Evolutionary conservation across 805 yeast species (phyloP).

Genomic region (Wickerhamomyces alni): DNA sequence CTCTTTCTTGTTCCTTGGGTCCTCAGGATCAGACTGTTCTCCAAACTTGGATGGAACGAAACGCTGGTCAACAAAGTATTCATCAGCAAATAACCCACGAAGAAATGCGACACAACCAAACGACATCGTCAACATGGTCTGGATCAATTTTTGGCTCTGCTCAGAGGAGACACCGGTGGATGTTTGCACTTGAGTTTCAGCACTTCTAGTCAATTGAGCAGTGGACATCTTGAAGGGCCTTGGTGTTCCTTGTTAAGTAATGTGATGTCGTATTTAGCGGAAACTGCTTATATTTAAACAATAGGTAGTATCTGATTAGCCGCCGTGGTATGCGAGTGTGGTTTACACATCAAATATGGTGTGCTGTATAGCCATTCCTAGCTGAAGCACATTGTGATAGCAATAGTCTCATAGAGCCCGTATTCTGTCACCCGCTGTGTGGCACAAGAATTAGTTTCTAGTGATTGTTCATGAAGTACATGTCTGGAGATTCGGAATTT

Average conservation of each 20-base stretch:
- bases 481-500: no score
- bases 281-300: no score
- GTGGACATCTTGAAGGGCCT: background rate
- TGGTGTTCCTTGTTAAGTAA: background rate
- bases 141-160: constrained; percentile 41
- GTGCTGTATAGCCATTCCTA: no score
- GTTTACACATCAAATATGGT: no score
- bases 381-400: no score
- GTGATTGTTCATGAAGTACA: no score
- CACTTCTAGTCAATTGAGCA: background rate
- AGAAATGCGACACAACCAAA: constrained; percentile 53
- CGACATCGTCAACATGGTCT: constrained; percentile 44
- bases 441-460: no score
- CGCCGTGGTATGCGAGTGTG: no score
- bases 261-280: no score
- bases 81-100: constrained; percentile 53
- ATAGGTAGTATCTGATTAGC: no score
- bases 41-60: constrained; percentile 34
- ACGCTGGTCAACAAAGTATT: constrained; percentile 41
- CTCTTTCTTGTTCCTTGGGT: constrained; percentile 24
- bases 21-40: constrained; percentile 15
- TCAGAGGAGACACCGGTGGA: constrained; percentile 25
- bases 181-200: background rate
- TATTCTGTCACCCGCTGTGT: no score
- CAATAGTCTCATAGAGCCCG: no score